phyloP scores from a whole-genome alignment of 2,329 filamentous ascomycete species.

The Daldinia sp. region DNA sequence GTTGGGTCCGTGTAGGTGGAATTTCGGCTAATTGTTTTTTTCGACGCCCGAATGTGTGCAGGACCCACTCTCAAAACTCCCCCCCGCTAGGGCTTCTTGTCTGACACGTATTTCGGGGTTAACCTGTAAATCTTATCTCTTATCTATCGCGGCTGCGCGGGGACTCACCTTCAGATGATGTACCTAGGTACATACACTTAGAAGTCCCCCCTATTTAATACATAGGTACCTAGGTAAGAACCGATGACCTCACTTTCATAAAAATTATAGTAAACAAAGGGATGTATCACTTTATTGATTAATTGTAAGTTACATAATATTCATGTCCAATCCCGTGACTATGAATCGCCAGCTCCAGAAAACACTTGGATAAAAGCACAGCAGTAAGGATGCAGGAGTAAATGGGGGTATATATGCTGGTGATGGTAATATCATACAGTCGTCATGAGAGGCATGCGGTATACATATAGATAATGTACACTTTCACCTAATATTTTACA shows the following conservation, averaged over 20 bases:
- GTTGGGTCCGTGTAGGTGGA: constrained; percentile 18
- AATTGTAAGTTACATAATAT: background rate
- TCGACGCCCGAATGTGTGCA: constrained; percentile 28
- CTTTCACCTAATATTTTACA: background rate
- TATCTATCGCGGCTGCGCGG: no score
- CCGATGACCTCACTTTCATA: no score
- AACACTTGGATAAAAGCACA: background rate
- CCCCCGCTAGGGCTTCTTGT: constrained; percentile 33
- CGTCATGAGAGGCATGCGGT: background rate
- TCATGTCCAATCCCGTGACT: background rate
- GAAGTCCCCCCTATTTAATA: no score
- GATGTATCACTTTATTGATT: no score
- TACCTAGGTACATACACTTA: background rate
- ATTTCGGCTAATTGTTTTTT: constrained; percentile 41
- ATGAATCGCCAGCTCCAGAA: background rate
- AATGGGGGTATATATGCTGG: constrained; percentile 18
- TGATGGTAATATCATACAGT: constrained; percentile 3
- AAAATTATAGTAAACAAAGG: no score
- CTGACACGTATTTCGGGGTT: background rate
- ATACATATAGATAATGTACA: background rate
- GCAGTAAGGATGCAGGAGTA: background rate
- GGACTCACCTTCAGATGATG: no score
- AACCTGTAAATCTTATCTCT: constrained; percentile 6
- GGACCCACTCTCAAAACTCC: background rate
- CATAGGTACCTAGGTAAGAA: background rate